Conservation (phyloP, 805 yeast genomes). For the Sugiyamaella chiloensis region DNA sequence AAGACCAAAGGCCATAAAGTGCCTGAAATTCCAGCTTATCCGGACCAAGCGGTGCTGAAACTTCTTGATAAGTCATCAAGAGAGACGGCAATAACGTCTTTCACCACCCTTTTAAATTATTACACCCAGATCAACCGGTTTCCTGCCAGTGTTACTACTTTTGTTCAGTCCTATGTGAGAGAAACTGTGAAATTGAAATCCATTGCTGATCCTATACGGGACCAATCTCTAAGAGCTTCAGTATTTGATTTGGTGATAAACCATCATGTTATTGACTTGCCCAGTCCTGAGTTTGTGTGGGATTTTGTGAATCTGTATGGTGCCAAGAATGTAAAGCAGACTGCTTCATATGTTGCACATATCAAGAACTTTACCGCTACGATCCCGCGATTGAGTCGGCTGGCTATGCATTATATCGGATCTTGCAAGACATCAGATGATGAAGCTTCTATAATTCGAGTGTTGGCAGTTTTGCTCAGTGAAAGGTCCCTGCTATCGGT, state of each 20-base stretch:
- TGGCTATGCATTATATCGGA: slow-evolving; percentile 9
- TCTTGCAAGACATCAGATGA: neutral
- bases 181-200: neutral
- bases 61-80: neutral
- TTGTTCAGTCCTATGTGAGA: slow-evolving; percentile 6
- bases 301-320: slow-evolving; percentile 26
- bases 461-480: slow-evolving; percentile 10
- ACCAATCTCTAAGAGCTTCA: neutral
- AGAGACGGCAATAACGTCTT: neutral
- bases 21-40: slow-evolving; percentile 2
- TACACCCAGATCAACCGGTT: slow-evolving; percentile 1
- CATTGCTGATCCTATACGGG: neutral
- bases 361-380: slow-evolving; percentile 1
- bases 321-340: slow-evolving; percentile 16
- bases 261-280: slow-evolving; percentile 8
- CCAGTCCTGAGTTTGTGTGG: slow-evolving; percentile 29
- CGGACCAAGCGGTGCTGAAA: neutral
- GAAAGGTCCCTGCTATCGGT: slow-evolving; percentile 6
- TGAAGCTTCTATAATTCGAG: neutral
- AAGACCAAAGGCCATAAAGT: neutral
- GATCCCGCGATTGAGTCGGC: slow-evolving; percentile 7
- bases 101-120: neutral
- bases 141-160: neutral
- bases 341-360: slow-evolving; percentile 1
- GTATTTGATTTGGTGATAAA: slow-evolving; percentile 12